Conservation (phyloP, 1,139 yeast genomes). For the Kurtzmaniella quercitrusa region DNA sequence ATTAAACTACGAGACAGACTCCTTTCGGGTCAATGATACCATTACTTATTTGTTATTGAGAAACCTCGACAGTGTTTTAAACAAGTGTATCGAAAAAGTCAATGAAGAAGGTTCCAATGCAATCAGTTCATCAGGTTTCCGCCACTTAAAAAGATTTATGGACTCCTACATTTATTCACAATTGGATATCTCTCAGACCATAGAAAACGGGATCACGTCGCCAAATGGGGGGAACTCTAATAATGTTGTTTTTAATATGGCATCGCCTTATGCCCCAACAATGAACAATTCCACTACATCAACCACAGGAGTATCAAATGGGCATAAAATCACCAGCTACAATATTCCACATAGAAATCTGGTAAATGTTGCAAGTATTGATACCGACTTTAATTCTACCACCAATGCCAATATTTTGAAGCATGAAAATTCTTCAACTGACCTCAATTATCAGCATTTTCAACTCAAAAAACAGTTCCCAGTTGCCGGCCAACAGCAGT, state of each 20-base stretch:
- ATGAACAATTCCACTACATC: not conserved
- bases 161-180: conserved; percentile 7
- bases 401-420: not conserved
- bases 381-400: not conserved
- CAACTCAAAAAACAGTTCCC: not conserved
- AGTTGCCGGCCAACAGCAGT: not conserved
- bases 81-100: conserved; percentile 20
- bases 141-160: conserved; percentile 5
- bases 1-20: conserved; percentile 10
- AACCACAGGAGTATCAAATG: not conserved
- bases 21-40: conserved; percentile 5
- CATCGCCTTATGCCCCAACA: not conserved
- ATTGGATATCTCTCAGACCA: conserved; percentile 3
- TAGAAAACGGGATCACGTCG: not conserved
- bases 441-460: not conserved
- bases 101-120: conserved; percentile 3
- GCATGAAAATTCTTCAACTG: not conserved
- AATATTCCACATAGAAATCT: conserved; percentile 7
- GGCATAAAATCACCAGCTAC: not conserved
- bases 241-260: not conserved
- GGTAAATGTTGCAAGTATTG: conserved; percentile 4
- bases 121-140: conserved; percentile 4
- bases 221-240: not conserved
- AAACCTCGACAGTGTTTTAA: conserved; percentile 16
- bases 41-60: conserved; percentile 10